Evolutionary conservation across 1,284 basidiomycete genomes (phyloP).

Genomic region (Tausonia pullulans): DNA sequence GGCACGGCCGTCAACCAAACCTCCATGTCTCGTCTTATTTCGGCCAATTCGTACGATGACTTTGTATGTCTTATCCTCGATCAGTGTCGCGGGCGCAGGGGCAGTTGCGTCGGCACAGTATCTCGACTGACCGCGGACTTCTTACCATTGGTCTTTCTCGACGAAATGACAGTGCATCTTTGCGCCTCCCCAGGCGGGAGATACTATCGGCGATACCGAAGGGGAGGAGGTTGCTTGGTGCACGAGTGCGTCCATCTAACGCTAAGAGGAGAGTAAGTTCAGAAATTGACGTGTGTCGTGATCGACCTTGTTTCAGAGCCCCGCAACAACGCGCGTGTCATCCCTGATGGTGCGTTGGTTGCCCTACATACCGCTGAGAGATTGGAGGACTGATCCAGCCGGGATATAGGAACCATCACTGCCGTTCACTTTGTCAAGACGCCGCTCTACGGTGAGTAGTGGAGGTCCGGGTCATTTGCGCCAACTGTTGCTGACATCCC

Average conservation of each 20-base stretch:
- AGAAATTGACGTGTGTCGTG: no score
- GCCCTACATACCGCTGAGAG: no score
- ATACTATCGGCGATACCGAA: constrained; percentile 42
- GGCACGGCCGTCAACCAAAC: constrained; percentile 34
- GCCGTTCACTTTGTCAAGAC: constrained; percentile 42
- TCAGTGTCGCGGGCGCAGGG: neutral
- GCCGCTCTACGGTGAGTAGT: constrained; percentile 31
- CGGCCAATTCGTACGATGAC: constrained; percentile 31
- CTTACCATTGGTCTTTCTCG: neutral
- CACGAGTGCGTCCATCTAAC: constrained; percentile 30
- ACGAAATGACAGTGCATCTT: neutral
- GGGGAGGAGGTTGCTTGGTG: constrained; percentile 44
- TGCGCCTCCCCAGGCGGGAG: constrained; percentile 32
- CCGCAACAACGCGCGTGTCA: constrained; percentile 37
- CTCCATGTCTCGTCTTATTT: constrained; percentile 30
- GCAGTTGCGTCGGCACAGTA: no score
- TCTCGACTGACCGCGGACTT: no score
- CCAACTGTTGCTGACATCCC: no score
- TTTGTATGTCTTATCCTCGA: neutral
- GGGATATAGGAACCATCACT: constrained; percentile 28
- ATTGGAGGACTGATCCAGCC: neutral
- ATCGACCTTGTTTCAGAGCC: neutral
- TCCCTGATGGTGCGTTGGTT: constrained; percentile 30
- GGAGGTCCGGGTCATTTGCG: no score
- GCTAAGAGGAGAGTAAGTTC: no score